A percentile compares a stretch with the other conserved stretches of the same genome.
Evolutionary conservation across 192 early-diverging fungal species (phyloP).

Genomic region (Mortierella hygrophila): DNA sequence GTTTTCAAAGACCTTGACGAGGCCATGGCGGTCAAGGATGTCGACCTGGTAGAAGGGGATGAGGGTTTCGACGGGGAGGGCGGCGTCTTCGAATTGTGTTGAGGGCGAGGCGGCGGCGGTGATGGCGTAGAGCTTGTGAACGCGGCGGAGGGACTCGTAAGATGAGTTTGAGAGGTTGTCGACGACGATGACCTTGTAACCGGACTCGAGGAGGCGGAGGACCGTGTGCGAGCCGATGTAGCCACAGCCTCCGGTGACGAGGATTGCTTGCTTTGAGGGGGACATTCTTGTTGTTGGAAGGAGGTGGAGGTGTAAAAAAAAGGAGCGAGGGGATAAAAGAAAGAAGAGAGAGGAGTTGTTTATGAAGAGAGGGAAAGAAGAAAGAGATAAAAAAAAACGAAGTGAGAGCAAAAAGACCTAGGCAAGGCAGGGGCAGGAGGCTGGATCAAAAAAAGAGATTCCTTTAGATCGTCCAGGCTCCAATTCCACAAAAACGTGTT

Average conservation of each 20-base stretch:
- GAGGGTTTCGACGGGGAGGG: constrained; percentile 69
- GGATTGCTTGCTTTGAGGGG: constrained; percentile 35
- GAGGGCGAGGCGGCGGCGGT: constrained; percentile 6
- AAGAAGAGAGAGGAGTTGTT: neutral
- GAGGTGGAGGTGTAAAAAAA: neutral
- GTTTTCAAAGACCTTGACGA: constrained; percentile 77
- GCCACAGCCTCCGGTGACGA: constrained; percentile 84
- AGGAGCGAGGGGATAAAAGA: neutral
- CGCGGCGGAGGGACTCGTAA: constrained; percentile 34
- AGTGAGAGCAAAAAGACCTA: neutral
- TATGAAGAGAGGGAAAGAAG: neutral
- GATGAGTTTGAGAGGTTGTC: constrained; percentile 91
- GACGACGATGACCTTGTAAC: constrained; percentile 89
- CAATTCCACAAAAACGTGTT: neutral
- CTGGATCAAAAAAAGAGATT: neutral
- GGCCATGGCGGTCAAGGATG: constrained; percentile 74
- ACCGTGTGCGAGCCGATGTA: constrained; percentile 98
- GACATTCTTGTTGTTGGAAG: neutral
- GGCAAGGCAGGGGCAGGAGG: neutral
- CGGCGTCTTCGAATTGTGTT: constrained; percentile 45
- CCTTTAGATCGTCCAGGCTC: neutral
- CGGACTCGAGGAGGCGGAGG: constrained; percentile 78
- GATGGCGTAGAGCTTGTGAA: constrained; percentile 25
- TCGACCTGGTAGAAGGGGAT: constrained; percentile 85
- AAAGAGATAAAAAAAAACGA: neutral